These are phyloP conservation scores for Dipteronia sinensis DNA, from an alignment of 345 rosid genomes.

Conservation along the genomic window DNA sequence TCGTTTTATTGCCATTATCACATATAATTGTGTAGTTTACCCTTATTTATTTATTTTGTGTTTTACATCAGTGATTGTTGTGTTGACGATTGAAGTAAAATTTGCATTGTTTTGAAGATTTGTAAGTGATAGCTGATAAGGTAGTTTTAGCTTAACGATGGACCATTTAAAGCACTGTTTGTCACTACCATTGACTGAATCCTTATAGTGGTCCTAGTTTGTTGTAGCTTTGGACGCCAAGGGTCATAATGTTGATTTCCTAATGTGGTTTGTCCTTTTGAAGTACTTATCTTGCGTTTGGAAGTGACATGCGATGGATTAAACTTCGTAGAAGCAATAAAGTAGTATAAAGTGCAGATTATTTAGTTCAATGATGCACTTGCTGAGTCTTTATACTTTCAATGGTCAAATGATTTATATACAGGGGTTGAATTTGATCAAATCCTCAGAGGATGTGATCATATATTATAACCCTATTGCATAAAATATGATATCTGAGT, in stretches of 20 bases:
- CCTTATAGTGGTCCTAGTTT: too few species aligned
- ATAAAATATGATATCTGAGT: neutral
- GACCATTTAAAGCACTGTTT: neutral
- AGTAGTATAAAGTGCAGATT: neutral
- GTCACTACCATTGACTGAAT: too few species aligned
- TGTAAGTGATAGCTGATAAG: neutral
- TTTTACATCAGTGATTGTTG: neutral
- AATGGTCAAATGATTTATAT: neutral
- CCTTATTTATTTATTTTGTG: neutral
- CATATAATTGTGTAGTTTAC: neutral
- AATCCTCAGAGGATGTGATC: neutral
- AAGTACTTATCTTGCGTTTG: neutral
- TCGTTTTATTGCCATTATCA: neutral
- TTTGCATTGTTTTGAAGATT: neutral
- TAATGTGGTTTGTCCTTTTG: neutral
- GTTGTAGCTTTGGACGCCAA: too few species aligned
- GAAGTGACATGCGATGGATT: neutral
- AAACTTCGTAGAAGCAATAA: neutral
- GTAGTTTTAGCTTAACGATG: neutral
- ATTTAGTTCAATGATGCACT: neutral
- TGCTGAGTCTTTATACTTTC: neutral
- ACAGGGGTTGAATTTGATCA: neutral
- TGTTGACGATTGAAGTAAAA: neutral
- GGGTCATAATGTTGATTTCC: too few species aligned
- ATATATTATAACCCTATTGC: neutral